phyloP scores from a whole-genome alignment of 202 grass and related monocot species.

The Eragrostis tef region DNA sequence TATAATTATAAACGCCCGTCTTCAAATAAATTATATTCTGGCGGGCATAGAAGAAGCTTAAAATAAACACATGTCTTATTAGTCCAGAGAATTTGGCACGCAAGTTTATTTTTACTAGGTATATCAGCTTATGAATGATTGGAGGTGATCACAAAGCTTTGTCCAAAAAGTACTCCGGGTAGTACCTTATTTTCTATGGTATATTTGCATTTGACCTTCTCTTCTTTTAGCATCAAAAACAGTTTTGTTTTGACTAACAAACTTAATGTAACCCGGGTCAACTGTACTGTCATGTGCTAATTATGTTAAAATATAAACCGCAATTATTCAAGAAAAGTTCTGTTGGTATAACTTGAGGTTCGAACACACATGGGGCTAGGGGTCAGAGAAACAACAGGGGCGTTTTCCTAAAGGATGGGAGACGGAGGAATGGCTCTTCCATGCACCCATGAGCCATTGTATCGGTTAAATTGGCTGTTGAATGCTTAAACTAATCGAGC shows the following conservation, averaged over 20 bases:
- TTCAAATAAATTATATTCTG: neutral
- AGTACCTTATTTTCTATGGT: neutral
- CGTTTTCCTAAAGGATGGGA: neutral
- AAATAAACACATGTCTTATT: neutral
- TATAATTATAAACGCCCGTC: neutral
- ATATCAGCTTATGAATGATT: neutral
- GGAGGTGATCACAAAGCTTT: neutral
- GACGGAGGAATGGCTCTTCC: slow-evolving; percentile 34
- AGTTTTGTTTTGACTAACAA: neutral
- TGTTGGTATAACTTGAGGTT: neutral
- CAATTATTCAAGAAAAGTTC: slow-evolving; percentile 13
- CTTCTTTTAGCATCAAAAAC: neutral
- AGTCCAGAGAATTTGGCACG: neutral
- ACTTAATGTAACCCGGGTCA: neutral
- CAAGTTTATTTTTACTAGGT: neutral
- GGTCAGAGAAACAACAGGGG: slow-evolving; percentile 7
- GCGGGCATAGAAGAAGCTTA: neutral
- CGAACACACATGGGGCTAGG: slow-evolving; percentile 26
- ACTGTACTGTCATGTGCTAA: neutral
- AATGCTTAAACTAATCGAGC: neutral
- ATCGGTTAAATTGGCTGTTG: slow-evolving; percentile 7
- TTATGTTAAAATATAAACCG: neutral
- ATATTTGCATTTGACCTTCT: neutral
- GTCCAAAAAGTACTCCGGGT: no score
- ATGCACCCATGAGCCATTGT: slow-evolving; percentile 32